Base-by-base conservation (phyloP, 2,329 filamentous ascomycete genomes). In the Didymellaceae sp. region DNA sequence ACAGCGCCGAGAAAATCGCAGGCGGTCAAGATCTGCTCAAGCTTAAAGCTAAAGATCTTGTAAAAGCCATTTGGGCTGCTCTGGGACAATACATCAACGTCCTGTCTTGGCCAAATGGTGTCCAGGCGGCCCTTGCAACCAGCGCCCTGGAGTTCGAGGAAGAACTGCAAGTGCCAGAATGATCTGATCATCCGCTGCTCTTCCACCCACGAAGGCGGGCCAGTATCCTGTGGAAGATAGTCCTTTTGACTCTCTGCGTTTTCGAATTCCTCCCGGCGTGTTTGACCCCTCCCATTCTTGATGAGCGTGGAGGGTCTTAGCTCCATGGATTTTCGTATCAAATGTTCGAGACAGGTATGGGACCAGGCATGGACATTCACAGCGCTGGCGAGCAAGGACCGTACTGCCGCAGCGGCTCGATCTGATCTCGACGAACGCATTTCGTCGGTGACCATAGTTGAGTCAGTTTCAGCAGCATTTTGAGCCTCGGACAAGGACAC, bases 121-220 rank as follows among this genome's bases (percentile, higher is more conserved):
- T 10, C 18, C n/a, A 43, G 18, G 7, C 20, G 28, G 40, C 40
- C 28, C 33, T 51, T 44, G 3, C 21, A 6, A 40, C 37, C 46
- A 14, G 46, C 46, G 18, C 8, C 32, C 38, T 51, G 37, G 9
- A 54, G 32, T 33, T 54, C 52, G 14, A 54, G 28, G 28, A 54
- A 33, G 16, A 44, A 51, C 10, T 54, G 52, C 10, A 54, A 20
- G 34, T 11, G 37, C 52, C 38, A 54, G 28, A 54, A 54, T 30
- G 37, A 16, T 40, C 8, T 25, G 13, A 54, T 46, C 35, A 54
- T 54, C 22, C 46, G 52, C 24, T 41, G 20, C 46, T 51, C 52
- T 20, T 54, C 52, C 18, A 41, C 42, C 20, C 20, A 54, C 14
- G 37, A 54, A 47, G 46, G 38, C 24, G 42, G 42, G 24, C 46